phyloP scores from a whole-genome alignment of 768 basidiomycete genomes.

The Rhodotorula babjevae region DNA sequence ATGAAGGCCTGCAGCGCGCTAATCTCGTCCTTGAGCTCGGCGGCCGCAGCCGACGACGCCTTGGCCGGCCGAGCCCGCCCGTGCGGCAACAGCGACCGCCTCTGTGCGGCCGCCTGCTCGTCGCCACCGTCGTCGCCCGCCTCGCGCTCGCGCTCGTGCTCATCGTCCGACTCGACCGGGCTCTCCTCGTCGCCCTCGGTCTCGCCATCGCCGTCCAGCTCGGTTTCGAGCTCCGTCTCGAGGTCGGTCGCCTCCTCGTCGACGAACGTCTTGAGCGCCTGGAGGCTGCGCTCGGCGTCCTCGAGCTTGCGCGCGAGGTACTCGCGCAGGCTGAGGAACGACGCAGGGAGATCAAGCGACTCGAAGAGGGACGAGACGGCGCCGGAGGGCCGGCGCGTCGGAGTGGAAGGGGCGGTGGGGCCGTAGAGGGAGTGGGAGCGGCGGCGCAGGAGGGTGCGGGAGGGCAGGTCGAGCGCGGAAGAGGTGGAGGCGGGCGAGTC shows the following conservation, averaged over 20 bases:
- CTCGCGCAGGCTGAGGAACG: conserved; percentile 7
- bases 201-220: neutral
- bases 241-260: neutral
- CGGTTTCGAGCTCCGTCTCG: neutral
- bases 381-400: no score
- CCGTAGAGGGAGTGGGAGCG: conserved; percentile 18
- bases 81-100: neutral
- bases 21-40: conserved; percentile 24
- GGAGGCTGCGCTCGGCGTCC: conserved; percentile 17
- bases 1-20: conserved; percentile 25
- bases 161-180: neutral
- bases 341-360: conserved; percentile 29
- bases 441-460: neutral
- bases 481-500: neutral
- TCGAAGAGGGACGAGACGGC: conserved; percentile 23
- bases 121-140: neutral
- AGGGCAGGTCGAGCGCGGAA: neutral
- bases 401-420: neutral
- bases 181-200: neutral
- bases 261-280: neutral
- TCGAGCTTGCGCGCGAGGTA: conserved; percentile 25
- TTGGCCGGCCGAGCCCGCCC: neutral
- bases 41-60: conserved; percentile 4
- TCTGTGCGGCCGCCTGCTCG: neutral
- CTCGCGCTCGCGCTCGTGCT: neutral